Evolutionary conservation across 371 early-diverging fungal species (phyloP), one percentile per base, ranked within the genome.

Genomic region (Mortierella sp.): DNA sequence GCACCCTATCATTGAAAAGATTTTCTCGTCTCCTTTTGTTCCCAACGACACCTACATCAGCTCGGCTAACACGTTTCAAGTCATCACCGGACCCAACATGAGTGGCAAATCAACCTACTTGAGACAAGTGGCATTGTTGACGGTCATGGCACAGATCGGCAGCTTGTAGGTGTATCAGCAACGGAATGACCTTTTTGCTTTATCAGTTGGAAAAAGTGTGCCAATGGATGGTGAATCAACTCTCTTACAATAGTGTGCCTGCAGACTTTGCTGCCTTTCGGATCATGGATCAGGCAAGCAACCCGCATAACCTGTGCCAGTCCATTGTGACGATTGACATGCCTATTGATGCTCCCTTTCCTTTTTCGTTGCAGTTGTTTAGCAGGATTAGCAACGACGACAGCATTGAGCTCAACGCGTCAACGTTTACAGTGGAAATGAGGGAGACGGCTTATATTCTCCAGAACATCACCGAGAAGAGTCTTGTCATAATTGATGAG

Each of bases 11-110:
- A 65, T 86, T 24, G 94, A 95, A 57, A 69, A 68, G 5, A 68
- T 89, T 3, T 65, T 80, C 1, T 71, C 63, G 22, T 73, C 67
- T 7, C 63, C 80, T 5, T 88, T 90, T 27, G 86, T 94, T 0
- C 86, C 98, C 0, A 95, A 97, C 63, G 94, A 96, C 63, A 82
- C 89, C 6, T 92, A 86, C 76, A 88, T 90, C 2, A 83, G 87
- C 21, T 68, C 80, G 2, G 85, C 85, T 0, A 82, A 83, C 19
- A 93, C 86, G 19, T 87, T 99, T 59, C 94, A 95, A 44, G 82
- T 98, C 14, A 90, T 99, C 10, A 97, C 96, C 0, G 99, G 99
- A 0, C 95, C 99, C 1, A 99, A 99, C 76, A 99, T 98, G 99
- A 92, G 92, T 54, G 98, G 98, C 16, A 98, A 98, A 74, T 90